These are phyloP conservation scores for Calonectria henricotiae DNA, from an alignment of 2,329 filamentous ascomycete genomes.

Conservation along the genomic window DNA sequence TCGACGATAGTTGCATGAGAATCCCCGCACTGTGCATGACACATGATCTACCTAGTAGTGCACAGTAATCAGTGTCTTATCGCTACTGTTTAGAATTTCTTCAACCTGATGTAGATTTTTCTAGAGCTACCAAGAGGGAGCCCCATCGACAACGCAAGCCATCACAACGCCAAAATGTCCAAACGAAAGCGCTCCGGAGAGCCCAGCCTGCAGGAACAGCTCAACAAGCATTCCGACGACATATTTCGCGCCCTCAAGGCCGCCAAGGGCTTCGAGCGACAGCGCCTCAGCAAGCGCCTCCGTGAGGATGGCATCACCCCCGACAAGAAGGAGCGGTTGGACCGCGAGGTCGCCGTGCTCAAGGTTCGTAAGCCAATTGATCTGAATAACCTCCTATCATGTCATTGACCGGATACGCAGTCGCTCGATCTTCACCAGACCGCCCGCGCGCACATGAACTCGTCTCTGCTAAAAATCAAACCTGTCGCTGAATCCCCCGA, in stretches of 20 bases:
- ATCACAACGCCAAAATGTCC: slow-evolving; percentile 61
- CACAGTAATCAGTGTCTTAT: slow-evolving; percentile 40
- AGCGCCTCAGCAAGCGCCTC: slow-evolving; percentile 78
- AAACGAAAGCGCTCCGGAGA: slow-evolving; percentile 72
- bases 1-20: slow-evolving; percentile 13
- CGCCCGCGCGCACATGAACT: slow-evolving; percentile 71
- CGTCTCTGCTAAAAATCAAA: slow-evolving; percentile 70
- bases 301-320: slow-evolving; percentile 64
- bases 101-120: slow-evolving; percentile 69
- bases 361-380: slow-evolving; percentile 61
- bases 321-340: slow-evolving; percentile 73
- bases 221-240: slow-evolving; percentile 72
- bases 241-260: slow-evolving; percentile 79
- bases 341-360: slow-evolving; percentile 73
- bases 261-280: slow-evolving; percentile 84
- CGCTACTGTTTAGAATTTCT: slow-evolving; percentile 53
- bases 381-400: neutral
- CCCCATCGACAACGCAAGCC: slow-evolving; percentile 12
- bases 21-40: slow-evolving; percentile 32
- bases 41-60: fast-evolving
- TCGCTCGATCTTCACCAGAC: slow-evolving; percentile 73
- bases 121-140: slow-evolving; percentile 39
- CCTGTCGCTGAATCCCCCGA: slow-evolving; percentile 67
- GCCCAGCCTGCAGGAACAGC: slow-evolving; percentile 65
- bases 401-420: slow-evolving; percentile 52